Evolutionary conservation across 2,329 filamentous ascomycete species (phyloP).

Genomic region (Colletotrichum sp.): DNA sequence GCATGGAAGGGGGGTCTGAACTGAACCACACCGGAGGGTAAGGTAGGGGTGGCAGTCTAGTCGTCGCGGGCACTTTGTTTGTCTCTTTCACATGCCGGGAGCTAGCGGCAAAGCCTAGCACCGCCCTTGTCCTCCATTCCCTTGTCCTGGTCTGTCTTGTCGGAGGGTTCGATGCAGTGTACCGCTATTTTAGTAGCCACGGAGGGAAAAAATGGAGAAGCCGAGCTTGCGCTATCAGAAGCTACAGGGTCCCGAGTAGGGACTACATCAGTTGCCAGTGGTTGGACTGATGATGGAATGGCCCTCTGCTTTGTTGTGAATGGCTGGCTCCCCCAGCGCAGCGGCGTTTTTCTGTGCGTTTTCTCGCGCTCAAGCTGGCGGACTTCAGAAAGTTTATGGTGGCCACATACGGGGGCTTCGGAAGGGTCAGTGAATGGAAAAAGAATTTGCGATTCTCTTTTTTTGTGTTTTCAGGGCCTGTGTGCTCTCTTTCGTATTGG

Average conservation of each 20-base stretch:
- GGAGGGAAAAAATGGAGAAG: conserved; percentile 8
- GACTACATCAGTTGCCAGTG: conserved; percentile 4
- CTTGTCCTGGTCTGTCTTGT: conserved; percentile 9
- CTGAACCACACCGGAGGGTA: background rate
- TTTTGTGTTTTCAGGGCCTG: background rate
- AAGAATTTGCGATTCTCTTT: background rate
- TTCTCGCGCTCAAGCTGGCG: conserved; percentile 3
- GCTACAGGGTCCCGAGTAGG: background rate
- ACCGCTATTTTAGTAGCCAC: conserved; percentile 8
- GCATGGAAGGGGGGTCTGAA: conserved; percentile 8
- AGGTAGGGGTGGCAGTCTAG: background rate
- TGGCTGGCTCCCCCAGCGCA: background rate
- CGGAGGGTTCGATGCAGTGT: conserved; percentile 18
- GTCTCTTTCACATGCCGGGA: conserved; percentile 15
- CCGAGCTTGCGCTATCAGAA: conserved; percentile 17
- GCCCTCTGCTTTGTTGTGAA: background rate
- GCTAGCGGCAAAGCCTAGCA: conserved; percentile 14
- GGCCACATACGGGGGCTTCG: background rate
- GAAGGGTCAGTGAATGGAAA: background rate
- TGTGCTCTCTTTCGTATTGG: conserved; percentile 3
- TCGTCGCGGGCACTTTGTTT: conserved; percentile 1
- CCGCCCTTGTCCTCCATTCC: conserved; percentile 4
- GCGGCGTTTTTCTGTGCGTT: background rate
- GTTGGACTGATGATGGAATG: conserved; percentile 15
- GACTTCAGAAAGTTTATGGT: background rate